Percentiles rank a stretch among this genome's conserved stretches.
phyloP scores from a whole-genome alignment of 106 monocot genomes.

The Gastrodia elata region DNA sequence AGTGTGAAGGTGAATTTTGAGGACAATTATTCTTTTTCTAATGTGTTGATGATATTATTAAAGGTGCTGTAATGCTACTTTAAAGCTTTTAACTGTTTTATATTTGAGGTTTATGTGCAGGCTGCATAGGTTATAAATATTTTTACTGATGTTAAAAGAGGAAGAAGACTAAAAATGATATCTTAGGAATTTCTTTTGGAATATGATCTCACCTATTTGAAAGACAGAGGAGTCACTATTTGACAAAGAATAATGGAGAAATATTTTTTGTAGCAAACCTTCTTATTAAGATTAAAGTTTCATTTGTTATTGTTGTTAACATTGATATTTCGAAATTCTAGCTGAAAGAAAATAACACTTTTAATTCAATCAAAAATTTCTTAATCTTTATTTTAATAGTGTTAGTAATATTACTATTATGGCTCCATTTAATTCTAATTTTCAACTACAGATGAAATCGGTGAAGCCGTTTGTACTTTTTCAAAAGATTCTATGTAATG shows the following conservation, averaged over 20 bases:
- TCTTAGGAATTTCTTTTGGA: too few relatives aligned
- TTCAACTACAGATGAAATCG: constrained; percentile 50
- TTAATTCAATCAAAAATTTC: background rate
- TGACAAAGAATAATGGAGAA: too few relatives aligned
- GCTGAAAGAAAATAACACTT: background rate
- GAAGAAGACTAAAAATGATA: too few relatives aligned
- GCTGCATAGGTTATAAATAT: background rate
- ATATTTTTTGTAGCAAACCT: too few relatives aligned
- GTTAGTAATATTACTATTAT: background rate
- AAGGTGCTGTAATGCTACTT: background rate
- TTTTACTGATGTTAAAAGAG: too few relatives aligned
- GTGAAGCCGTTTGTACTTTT: constrained; percentile 63
- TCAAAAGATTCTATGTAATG: constrained; percentile 23
- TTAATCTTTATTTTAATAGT: background rate
- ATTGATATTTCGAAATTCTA: background rate
- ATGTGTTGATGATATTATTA: background rate
- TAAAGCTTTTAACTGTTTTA: background rate
- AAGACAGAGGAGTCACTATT: too few relatives aligned
- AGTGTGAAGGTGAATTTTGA: background rate
- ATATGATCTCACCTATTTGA: too few relatives aligned
- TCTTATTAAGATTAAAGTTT: too few relatives aligned
- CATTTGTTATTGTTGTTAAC: too few relatives aligned
- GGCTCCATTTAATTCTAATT: background rate
- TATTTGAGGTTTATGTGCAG: background rate
- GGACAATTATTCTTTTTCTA: background rate